phyloP scores from a whole-genome alignment of 805 yeast genomes.

The Schizosaccharomyces osmophilus region DNA sequence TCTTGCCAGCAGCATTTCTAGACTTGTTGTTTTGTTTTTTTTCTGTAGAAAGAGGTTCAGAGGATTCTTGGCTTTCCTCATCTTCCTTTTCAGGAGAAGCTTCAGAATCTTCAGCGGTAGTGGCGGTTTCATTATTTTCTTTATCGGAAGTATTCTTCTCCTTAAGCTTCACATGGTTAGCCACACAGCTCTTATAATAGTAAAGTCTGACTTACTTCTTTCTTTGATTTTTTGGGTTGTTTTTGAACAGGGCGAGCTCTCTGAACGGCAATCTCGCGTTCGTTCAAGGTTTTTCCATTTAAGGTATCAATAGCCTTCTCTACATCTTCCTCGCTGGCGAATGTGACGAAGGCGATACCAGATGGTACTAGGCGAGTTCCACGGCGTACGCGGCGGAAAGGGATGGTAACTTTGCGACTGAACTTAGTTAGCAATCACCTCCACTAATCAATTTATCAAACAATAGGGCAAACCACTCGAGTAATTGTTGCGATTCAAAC shows the following conservation, averaged over 20 bases:
- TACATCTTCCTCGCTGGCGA: constrained; percentile 20
- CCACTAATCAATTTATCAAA: constrained; percentile 4
- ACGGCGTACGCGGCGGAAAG: constrained; percentile 22
- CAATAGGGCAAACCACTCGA: background rate
- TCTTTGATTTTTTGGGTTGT: constrained; percentile 3
- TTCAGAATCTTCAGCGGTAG: background rate
- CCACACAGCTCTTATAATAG: background rate
- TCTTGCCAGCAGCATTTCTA: background rate
- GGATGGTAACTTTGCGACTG: constrained; percentile 31
- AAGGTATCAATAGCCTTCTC: constrained; percentile 21
- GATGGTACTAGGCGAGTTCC: constrained; percentile 16
- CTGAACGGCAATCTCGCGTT: constrained; percentile 7
- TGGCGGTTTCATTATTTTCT: background rate
- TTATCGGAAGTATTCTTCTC: background rate
- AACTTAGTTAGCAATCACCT: constrained; percentile 9
- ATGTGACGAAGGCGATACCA: constrained; percentile 36
- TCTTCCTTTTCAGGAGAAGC: background rate
- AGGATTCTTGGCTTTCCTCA: background rate
- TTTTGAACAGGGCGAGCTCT: constrained; percentile 7
- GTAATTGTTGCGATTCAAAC: constrained; percentile 3
- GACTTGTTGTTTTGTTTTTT: background rate
- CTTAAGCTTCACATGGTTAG: background rate
- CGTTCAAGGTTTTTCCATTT: constrained; percentile 17
- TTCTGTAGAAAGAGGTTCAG: background rate
- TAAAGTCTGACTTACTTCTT: background rate